Evolutionary conservation across 1,284 basidiomycete species (phyloP).

Genomic region (Fomitopsis pinicola): DNA sequence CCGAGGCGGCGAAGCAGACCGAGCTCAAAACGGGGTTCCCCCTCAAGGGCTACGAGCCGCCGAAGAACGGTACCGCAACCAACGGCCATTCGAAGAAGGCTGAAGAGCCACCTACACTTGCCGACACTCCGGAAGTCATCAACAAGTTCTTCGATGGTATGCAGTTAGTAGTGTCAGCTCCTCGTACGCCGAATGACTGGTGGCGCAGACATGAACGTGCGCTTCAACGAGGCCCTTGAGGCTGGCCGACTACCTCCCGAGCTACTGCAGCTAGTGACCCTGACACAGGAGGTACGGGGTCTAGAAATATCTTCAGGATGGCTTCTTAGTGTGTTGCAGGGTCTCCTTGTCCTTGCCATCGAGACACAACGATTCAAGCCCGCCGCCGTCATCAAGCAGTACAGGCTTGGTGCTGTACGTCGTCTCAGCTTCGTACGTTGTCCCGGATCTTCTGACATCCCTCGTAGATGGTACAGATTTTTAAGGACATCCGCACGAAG

Average conservation of each 20-base stretch:
- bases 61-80: conserved; percentile 34
- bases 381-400: conserved; percentile 59
- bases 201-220: conserved; percentile 44
- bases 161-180: conserved; percentile 9
- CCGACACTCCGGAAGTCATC: conserved; percentile 54
- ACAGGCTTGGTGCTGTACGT: conserved; percentile 66
- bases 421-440: conserved; percentile 4
- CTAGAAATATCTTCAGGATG: not conserved
- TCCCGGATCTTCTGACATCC: not conserved
- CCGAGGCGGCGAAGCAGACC: conserved; percentile 66
- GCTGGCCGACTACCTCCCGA: conserved; percentile 42
- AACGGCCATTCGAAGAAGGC: conserved; percentile 63
- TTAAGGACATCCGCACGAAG: conserved; percentile 57
- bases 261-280: conserved; percentile 61
- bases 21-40: conserved; percentile 67
- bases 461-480: conserved; percentile 55
- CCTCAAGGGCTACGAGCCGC: conserved; percentile 55
- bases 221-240: conserved; percentile 42
- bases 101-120: conserved; percentile 58
- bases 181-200: not conserved
- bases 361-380: conserved; percentile 70
- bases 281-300: conserved; percentile 64
- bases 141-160: conserved; percentile 58
- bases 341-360: conserved; percentile 59
- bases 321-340: conserved; percentile 34